Base-by-base conservation (phyloP, 225 moss, liverwort and hornwort species). In the Pleurozium schreberi region DNA sequence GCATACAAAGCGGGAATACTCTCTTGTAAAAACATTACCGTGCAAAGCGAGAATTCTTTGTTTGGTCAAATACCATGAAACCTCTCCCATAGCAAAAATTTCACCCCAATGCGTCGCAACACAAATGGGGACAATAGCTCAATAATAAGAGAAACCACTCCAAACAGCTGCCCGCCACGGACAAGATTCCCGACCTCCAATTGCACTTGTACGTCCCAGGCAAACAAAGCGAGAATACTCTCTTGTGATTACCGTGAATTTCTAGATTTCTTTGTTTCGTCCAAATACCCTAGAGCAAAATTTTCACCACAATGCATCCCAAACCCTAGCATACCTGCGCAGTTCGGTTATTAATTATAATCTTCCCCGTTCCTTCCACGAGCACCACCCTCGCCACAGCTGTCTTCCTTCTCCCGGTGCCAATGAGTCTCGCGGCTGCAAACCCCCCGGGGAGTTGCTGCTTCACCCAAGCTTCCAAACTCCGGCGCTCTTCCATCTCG, bases 341-440 rank as follows among this genome's bases (percentile, higher is more conserved):
- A 50, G 95, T 93, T 73, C 97, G 95, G 58, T 96, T 96, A 81
- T 98, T 98, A 93, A 98, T 98, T 28, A 98, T 87, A 79, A 97
- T 96, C 91, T 85, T 94, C 13, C 98, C 98, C 0, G 95, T 90
- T 34, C 98, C 98, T 77, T 98, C 98, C 22, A 98, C 93, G 2
- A 98, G 95, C 38, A 97, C 97, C 68, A 98, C 98, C 21, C 98
- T 92, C 30, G 98, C 98, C 30, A 98, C 88, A 30, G 98, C 97
- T 8, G 93, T 94, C 89, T 98, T 98, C 76, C 97, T 90, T 82
- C 95, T 88, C 11, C 98, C 98, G 4, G 98, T 98, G 12, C 98
- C 98, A 83, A 93, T 93, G 90, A 98, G 81, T 45, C 94, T 90
- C 60, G 96, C 96, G 9, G 97, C 98, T 23, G 97, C 98, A 58